Base-by-base conservation (phyloP, 176 grass and related monocot genomes). In the Hordeum marinum region DNA sequence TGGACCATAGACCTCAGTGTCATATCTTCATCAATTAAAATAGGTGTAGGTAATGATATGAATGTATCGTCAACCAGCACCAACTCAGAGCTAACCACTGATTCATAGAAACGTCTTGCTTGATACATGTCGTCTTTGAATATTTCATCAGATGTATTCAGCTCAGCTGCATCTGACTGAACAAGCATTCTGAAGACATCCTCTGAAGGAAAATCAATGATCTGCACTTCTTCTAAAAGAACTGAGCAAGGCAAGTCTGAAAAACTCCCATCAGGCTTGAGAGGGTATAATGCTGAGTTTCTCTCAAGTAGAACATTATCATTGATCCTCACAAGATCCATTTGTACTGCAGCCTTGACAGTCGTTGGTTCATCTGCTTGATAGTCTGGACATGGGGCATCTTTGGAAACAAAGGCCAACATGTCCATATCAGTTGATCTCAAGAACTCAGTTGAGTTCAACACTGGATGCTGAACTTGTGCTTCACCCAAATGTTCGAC, bases 41-140 rank as follows among this genome's bases (percentile, higher is more conserved):
- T 78, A 85, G 96, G 96, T 18, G 54, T 84, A 68, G 96, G 96
- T 24, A 98, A 83, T 89, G 90, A 98, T 84, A 81, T 94, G 88
- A 95, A 98, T 66, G 83, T 87, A 80, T 92, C 88, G 72, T 98
- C 96, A 42, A 76, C 91, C 82, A 98, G 72, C 43, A 84, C 81
- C 55, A 94, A 87, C 87, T 95, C 96, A 82, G 74, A 90, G 80
- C 88, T 94, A 92, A 98, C 85, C 82, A 95, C 59, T 59, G 89
- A 92, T 73, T 98, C 93, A 87, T 94, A 91, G 68, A 95, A 88
- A 43, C 6, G 25, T 36, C 62, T 90, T 73, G 62, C 83, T 78
- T 77, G 63, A 46, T 84, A 81, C 77, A 83, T 89, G 55, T 92
- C 85, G 14, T 90, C 71, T 87, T 84, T 85, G 80, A 92, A 88